Conservation (phyloP, 345 rosid genomes). For the Lumnitzera littorea region DNA sequence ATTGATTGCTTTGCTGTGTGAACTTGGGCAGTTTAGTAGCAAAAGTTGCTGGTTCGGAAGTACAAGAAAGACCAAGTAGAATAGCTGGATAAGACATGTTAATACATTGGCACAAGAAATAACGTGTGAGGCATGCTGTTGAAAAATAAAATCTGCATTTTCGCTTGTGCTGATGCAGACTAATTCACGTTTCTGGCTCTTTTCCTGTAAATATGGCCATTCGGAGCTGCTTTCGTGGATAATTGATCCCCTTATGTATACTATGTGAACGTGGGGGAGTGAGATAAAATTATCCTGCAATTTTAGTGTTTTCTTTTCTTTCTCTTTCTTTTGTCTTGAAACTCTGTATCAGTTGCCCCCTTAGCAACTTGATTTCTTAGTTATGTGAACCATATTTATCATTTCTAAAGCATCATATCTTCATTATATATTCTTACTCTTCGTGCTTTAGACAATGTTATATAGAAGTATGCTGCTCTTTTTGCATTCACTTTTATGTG, state of each 20-base stretch:
- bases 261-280: conserved; percentile 3
- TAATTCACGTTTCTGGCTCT: not conserved
- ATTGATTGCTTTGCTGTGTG: not conserved
- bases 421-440: no score
- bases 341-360: conserved; percentile 19
- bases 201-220: conserved; percentile 6
- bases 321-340: conserved; percentile 3
- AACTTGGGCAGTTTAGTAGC: conserved; percentile 36
- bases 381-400: not conserved
- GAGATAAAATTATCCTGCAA: conserved; percentile 20
- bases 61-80: conserved; percentile 19
- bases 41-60: conserved; percentile 41
- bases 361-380: conserved; percentile 10
- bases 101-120: no score
- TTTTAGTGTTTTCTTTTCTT: conserved; percentile 1
- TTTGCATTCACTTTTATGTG: no score
- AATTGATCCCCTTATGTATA: conserved; percentile 21
- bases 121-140: not conserved
- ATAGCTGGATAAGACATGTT: conserved; percentile 17
- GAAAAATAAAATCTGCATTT: conserved; percentile 4
- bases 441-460: no score
- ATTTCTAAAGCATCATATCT: not conserved
- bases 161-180: no score
- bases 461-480: no score
- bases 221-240: conserved; percentile 9